These are phyloP conservation scores for Daldinia grandis DNA, from an alignment of 495 filamentous ascomycete species.

Conservation along the genomic window DNA sequence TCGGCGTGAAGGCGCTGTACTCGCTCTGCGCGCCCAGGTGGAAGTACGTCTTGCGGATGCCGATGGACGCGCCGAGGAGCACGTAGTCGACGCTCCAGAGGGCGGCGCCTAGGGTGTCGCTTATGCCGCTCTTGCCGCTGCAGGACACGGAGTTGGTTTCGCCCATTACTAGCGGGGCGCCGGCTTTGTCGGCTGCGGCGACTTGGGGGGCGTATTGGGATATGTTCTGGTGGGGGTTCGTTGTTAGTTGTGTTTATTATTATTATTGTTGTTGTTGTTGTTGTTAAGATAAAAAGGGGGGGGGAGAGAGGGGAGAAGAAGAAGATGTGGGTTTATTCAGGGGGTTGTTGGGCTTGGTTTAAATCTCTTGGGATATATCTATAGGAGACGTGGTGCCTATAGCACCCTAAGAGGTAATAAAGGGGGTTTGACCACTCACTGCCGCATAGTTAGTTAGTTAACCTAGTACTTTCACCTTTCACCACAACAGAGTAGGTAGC, in stretches of 20 bases:
- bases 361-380: too few species aligned
- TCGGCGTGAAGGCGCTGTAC: conserved; percentile 44
- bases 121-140: conserved; percentile 46
- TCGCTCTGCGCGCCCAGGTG: conserved; percentile 50
- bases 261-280: too few species aligned
- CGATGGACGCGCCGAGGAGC: conserved; percentile 45
- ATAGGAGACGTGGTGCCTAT: neutral
- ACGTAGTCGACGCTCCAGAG: conserved; percentile 52
- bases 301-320: too few species aligned
- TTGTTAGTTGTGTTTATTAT: neutral
- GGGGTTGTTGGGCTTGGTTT: neutral
- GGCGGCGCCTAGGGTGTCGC: conserved; percentile 50
- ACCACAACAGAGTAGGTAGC: too few species aligned
- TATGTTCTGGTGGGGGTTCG: conserved; percentile 33
- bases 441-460: neutral
- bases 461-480: neutral
- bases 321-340: neutral
- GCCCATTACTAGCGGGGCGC: conserved; percentile 47
- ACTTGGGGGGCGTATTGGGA: conserved; percentile 41
- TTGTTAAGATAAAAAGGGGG: too few species aligned
- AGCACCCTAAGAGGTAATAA: neutral
- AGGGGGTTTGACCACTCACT: conserved; percentile 11
- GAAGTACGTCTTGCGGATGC: conserved; percentile 48
- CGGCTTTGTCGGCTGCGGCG: conserved; percentile 41
- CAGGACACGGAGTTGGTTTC: conserved; percentile 52